phyloP scores from a whole-genome alignment of 164 flowering plant genomes.

The Sedum album region DNA sequence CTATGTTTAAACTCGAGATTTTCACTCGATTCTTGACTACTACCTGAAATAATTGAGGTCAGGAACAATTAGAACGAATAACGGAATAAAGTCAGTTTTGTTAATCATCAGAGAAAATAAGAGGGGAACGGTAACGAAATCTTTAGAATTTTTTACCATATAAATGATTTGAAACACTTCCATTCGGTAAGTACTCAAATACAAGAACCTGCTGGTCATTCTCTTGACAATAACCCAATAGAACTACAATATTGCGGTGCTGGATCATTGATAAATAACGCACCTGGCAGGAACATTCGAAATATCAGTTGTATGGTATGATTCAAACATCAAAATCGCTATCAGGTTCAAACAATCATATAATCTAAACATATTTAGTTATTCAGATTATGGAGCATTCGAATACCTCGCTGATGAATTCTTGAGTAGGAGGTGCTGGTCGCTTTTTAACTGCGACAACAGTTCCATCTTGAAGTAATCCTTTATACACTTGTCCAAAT shows the following conservation, averaged over 20 bases:
- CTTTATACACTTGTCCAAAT: conserved; percentile 59
- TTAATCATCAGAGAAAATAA: background rate
- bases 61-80: background rate
- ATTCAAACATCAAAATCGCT: too few relatives aligned
- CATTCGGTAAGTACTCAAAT: conserved; percentile 60
- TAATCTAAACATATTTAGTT: too few relatives aligned
- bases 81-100: background rate
- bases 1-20: conserved; percentile 65
- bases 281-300: conserved; percentile 32
- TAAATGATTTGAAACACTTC: conserved; percentile 55
- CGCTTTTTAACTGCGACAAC: conserved; percentile 64
- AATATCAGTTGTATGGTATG: background rate
- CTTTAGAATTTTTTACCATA: conserved; percentile 33
- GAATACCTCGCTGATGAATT: conserved; percentile 51
- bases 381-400: background rate
- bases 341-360: too few relatives aligned
- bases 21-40: conserved; percentile 28
- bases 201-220: conserved; percentile 50
- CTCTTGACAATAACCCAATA: conserved; percentile 29
- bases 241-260: conserved; percentile 53
- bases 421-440: conserved; percentile 29
- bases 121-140: background rate
- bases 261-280: conserved; percentile 32
- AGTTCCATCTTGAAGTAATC: conserved; percentile 59
- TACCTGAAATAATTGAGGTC: conserved; percentile 22